phyloP scores from a whole-genome alignment of 306 rosid species.

The Acmispon strigosus region DNA sequence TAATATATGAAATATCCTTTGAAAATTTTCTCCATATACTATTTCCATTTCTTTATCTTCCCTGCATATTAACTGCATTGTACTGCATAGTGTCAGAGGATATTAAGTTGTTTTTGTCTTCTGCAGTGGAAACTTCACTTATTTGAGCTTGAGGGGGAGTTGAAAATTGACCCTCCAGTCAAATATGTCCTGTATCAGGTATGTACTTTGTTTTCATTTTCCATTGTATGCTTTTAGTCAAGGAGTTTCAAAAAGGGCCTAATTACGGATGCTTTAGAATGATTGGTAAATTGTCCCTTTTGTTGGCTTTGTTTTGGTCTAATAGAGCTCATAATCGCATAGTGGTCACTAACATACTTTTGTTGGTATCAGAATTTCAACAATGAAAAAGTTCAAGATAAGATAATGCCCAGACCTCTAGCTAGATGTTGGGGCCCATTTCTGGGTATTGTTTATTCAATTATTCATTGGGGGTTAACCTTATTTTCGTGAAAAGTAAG shows the following conservation, averaged over 20 bases:
- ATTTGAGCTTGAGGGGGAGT: slow-evolving; percentile 85
- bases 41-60: neutral
- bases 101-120: neutral
- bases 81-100: neutral
- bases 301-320: neutral
- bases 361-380: no score
- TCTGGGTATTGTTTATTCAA: no score
- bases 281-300: neutral
- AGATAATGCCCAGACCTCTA: no score
- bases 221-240: neutral
- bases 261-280: neutral
- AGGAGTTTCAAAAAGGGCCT: neutral
- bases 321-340: neutral
- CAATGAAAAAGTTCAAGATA: no score
- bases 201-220: slow-evolving; percentile 5
- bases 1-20: neutral
- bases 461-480: no score
- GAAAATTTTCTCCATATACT: neutral
- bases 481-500: no score
- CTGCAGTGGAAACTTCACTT: slow-evolving; percentile 97
- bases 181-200: slow-evolving; percentile 93
- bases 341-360: no score
- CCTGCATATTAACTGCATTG: neutral
- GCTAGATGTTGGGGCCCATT: no score
- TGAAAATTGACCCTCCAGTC: slow-evolving; percentile 66